A percentile compares a stretch with the other conserved stretches of the same genome.
Conservation (phyloP, 2,329 filamentous ascomycete species). For the Davidsoniella virescens region DNA sequence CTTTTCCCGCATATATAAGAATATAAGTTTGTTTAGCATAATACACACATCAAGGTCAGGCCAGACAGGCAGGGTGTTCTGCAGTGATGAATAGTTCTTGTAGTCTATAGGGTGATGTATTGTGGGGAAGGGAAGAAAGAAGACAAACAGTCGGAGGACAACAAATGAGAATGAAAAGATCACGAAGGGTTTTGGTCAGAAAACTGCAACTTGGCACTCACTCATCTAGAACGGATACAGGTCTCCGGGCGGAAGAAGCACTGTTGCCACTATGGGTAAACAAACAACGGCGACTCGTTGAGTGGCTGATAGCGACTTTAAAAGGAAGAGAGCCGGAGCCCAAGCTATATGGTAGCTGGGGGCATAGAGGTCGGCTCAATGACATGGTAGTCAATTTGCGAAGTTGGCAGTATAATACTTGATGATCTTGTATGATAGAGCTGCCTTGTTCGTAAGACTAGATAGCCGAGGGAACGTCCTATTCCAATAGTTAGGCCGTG, state of each 20-base stretch:
- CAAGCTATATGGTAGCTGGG: no score
- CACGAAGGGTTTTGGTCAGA: no score
- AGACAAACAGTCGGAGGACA: background rate
- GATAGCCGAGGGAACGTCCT: background rate
- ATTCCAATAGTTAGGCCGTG: background rate
- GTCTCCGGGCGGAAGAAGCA: constrained; percentile 37
- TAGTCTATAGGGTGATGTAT: background rate
- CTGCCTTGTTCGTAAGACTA: background rate
- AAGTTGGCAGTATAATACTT: no score
- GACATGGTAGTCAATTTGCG: background rate
- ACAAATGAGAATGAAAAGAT: background rate
- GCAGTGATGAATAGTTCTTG: no score
- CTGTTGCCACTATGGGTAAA: no score
- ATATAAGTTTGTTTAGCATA: background rate
- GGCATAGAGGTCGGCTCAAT: constrained; percentile 11
- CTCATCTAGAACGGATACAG: constrained; percentile 49
- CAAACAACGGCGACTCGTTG: no score
- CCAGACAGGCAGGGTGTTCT: no score
- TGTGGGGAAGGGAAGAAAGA: background rate
- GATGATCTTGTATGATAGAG: no score
- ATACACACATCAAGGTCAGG: background rate
- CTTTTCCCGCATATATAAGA: background rate
- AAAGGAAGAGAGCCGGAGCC: no score
- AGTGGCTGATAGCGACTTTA: background rate
- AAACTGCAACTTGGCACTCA: constrained; percentile 21